Evolutionary conservation across 305 asterid species (phyloP), one percentile per base, ranked within the genome.

Genomic region (Fraxinus albicans): DNA sequence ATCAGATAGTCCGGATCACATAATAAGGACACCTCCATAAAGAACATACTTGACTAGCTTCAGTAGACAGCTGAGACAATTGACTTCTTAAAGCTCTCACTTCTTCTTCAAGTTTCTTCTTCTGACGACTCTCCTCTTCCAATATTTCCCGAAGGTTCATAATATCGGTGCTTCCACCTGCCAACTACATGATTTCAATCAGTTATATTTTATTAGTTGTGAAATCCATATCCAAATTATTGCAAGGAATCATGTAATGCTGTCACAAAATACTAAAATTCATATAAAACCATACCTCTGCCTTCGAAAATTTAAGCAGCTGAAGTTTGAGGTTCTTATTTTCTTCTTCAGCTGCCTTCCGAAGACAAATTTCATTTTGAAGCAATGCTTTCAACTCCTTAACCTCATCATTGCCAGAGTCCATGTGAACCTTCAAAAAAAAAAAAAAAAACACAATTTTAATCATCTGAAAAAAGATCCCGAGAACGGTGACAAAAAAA

Each of bases 91-190:
- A 88, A 85, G 90, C 84, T 79, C 89, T 90, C 85, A 97, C 94
- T 90, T 95, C 99, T 86, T 95, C 98, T 91, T 97, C 99, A 86
- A 97, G 94, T 85, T 90, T 92, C 91, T 89, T 91, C 91, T 92
- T 97, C 85, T 94, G 93, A 84, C 81, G 87, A 72, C 86, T 88
- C 90, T 97, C 99, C 87, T 93, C 99, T 85, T 93, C 99, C 89
- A 93, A 86, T 80, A 89, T 76, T 90, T 89, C 90, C 83, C 89
- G 94, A 87, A 97, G 93, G 84, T 89, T 86, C 81, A 88, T 83
- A 80, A 86, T 58, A 81, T 92, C 91, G 60, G 87, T 79, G 87
- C 80, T 91, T 83, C 92, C 94, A 83, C 93, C 98, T 84, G 92
- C 86, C 95, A 87, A 91, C 97, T 92, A 85, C 87, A 90, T 75